These are phyloP conservation scores for Tympanopsis confertula DNA, from an alignment of 2,329 filamentous ascomycete genomes.

Conservation along the genomic window DNA sequence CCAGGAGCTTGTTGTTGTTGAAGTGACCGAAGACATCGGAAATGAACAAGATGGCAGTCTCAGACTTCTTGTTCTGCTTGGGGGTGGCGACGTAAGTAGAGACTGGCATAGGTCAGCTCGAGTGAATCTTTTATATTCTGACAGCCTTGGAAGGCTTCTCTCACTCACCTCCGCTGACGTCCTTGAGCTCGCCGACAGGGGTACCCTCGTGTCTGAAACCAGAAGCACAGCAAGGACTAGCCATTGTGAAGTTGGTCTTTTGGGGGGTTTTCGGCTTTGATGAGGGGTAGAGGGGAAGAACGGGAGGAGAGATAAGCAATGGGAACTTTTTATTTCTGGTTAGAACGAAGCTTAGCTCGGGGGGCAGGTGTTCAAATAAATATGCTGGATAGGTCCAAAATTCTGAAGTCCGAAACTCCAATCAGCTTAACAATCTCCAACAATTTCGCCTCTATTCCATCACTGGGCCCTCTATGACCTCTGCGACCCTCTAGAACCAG, in stretches of 20 bases:
- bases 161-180: conserved; percentile 23
- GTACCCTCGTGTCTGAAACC: conserved; percentile 41
- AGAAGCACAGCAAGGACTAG: conserved; percentile 36
- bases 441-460: too few relatives aligned
- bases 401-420: too few relatives aligned
- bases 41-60: conserved; percentile 28
- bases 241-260: conserved; percentile 40
- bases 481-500: too few relatives aligned
- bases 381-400: too few relatives aligned
- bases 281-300: background rate
- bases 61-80: conserved; percentile 22
- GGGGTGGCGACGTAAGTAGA: conserved; percentile 38
- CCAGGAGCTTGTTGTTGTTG: conserved; percentile 53
- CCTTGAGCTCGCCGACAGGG: conserved; percentile 31
- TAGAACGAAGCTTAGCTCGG: too few relatives aligned
- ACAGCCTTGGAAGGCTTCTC: too few relatives aligned
- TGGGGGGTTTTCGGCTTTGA: background rate
- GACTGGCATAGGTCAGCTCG: conserved; percentile 10
- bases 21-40: conserved; percentile 40
- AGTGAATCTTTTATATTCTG: too few relatives aligned
- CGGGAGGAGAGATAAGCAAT: too few relatives aligned
- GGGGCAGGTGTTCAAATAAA: too few relatives aligned
- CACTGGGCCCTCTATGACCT: too few relatives aligned
- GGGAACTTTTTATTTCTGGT: too few relatives aligned
- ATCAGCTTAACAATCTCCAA: too few relatives aligned